phyloP scores from a whole-genome alignment of 2,329 filamentous ascomycete genomes.

The Coniochaeta sp. region DNA sequence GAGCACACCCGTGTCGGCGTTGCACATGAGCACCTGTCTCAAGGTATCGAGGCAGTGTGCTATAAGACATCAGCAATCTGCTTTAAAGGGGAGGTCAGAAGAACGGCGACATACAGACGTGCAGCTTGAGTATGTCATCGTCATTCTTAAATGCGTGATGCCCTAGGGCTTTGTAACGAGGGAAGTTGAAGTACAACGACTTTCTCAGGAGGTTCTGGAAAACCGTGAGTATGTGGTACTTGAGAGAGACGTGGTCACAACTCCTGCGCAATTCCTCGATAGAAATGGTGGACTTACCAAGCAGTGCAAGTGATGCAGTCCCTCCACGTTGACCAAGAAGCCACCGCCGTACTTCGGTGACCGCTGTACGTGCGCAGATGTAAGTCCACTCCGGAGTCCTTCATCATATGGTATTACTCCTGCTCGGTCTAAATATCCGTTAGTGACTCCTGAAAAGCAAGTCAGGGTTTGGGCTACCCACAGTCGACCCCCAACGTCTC shows the following conservation, averaged over 20 bases:
- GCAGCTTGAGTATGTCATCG: slow-evolving; percentile 44
- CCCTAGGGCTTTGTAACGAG: slow-evolving; percentile 44
- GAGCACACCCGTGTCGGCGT: slow-evolving; percentile 50
- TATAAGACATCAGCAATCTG: slow-evolving; percentile 11
- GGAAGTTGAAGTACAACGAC: slow-evolving; percentile 50
- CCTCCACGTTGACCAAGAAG: slow-evolving; percentile 39
- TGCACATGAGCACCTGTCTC: slow-evolving; percentile 58
- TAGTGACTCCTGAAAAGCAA: too few species aligned
- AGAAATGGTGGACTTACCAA: slow-evolving; percentile 30
- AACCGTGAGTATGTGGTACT: neutral
- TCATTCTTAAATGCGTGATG: slow-evolving; percentile 48
- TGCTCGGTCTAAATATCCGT: neutral
- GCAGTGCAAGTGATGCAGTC: slow-evolving; percentile 43
- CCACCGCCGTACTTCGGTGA: slow-evolving; percentile 43
- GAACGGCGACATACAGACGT: slow-evolving; percentile 42
- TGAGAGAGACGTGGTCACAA: neutral
- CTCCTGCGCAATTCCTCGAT: too few species aligned
- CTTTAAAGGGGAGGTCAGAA: neutral
- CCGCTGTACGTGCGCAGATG: slow-evolving; percentile 42
- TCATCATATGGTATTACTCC: neutral
- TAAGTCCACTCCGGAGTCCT: slow-evolving; percentile 26
- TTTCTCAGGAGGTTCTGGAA: slow-evolving; percentile 50
- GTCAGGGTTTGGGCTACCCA: slow-evolving; percentile 1
- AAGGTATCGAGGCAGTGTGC: slow-evolving; percentile 56
- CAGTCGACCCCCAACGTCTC: slow-evolving; percentile 5